These are phyloP conservation scores for Apiospora rasikravindrae DNA, from an alignment of 2,329 filamentous ascomycete species.

Conservation along the genomic window DNA sequence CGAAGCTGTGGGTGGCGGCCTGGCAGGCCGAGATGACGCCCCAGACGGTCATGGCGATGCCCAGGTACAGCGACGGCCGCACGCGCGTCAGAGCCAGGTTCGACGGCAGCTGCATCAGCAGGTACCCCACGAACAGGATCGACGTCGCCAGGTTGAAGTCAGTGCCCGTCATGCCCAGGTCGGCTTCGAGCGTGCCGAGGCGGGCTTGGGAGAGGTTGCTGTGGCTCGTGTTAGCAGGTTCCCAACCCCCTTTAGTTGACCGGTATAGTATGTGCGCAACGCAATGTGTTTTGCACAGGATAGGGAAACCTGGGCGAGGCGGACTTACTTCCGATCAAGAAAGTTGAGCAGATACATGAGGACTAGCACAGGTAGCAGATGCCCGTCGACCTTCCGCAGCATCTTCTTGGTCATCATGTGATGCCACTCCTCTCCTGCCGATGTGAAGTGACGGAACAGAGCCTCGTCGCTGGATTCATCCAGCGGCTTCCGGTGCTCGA, in stretches of 20 bases:
- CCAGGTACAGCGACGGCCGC: constrained; percentile 46
- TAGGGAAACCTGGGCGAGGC: no score
- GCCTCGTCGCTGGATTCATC: background rate
- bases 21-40: constrained; percentile 52
- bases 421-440: constrained; percentile 6
- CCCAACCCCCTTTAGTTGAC: no score
- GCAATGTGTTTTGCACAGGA: background rate
- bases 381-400: constrained; percentile 57
- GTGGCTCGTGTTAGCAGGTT: no score
- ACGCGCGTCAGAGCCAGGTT: constrained; percentile 51
- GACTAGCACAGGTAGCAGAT: constrained; percentile 57
- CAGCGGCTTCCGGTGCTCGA: background rate
- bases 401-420: constrained; percentile 35
- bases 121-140: constrained; percentile 49
- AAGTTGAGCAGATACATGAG: constrained; percentile 63
- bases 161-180: constrained; percentile 58
- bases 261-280: no score
- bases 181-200: constrained; percentile 57
- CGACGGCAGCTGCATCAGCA: constrained; percentile 50
- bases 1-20: constrained; percentile 48
- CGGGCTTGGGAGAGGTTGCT: constrained; percentile 60
- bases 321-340: constrained; percentile 49
- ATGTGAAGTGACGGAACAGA: background rate
- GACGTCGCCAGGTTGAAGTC: constrained; percentile 62
- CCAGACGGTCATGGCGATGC: constrained; percentile 49